Base-by-base conservation (phyloP, 176 grass and related monocot species). In the Musa beccarii region DNA sequence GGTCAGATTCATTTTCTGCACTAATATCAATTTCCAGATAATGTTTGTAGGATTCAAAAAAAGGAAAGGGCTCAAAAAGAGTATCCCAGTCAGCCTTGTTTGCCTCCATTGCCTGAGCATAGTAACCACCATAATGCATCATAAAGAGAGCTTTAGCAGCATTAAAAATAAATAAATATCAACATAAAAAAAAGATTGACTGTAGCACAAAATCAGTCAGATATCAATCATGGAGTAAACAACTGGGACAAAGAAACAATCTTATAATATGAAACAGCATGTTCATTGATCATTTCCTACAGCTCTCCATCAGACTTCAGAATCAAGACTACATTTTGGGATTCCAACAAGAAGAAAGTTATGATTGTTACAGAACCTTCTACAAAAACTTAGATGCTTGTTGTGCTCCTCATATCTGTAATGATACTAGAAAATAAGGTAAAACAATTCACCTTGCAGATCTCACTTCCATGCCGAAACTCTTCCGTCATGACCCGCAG, bases 31-130 rank as follows among this genome's bases (percentile, higher is more conserved):
- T 83, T 73, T 92, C 68, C 24, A 92, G 85, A 83, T 92, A 96
- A 72, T 96, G 86, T 74, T 84, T 92, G 69, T 96, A 96, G 34
- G 85, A 80, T 81, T 96, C 93, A 83, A 96, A 92, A 81, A 96
- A 96, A 3, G 87, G 89, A 75, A 88, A 96, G 55, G 87, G 85
- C 81, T 90, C 89, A 0, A 92, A 92, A 22, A 96, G 80, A 67
- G 71, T 74, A 84, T 79, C 76, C 93, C 87, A 96, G 28, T 80
- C 84, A 71, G 85, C 76, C 80, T 81, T 90, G 72, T 77, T 84
- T 64, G 82, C 85, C 56, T 96, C 93, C 79, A 92, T 92, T 70
- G 83, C 89, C 93, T 96, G 77, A 74, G 83, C 57, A 76, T 74
- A 79, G 11, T 78, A 49, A 79, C n/a, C 19, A 63, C 71, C 71